These are phyloP conservation scores for Saccharum officinarum DNA, from an alignment of 176 grass and related monocot genomes.

Conservation along the genomic window DNA sequence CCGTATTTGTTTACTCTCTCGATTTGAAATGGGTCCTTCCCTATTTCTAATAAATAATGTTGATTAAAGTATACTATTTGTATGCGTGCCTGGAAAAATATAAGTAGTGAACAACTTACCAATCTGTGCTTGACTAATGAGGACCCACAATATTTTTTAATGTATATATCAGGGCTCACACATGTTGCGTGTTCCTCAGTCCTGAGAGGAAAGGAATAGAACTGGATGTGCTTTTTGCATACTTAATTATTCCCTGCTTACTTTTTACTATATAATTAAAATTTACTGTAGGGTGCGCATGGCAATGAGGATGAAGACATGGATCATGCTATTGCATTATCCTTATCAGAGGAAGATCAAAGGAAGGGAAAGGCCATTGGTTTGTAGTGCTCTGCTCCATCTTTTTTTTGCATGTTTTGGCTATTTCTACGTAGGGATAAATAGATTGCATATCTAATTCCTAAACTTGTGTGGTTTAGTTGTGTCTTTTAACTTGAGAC, in stretches of 20 bases:
- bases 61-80: background rate
- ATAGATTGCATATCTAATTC: background rate
- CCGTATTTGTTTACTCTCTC: constrained; percentile 2
- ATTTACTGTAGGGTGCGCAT: constrained; percentile 37
- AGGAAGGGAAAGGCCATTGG: constrained; percentile 74
- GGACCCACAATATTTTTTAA: background rate
- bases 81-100: background rate
- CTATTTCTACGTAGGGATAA: constrained; percentile 18
- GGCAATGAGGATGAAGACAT: constrained; percentile 65
- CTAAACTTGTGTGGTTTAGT: background rate
- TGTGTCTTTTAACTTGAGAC: background rate
- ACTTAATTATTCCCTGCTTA: constrained; percentile 36
- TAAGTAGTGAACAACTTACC: background rate
- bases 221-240: constrained; percentile 12
- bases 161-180: background rate
- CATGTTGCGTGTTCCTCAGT: constrained; percentile 9
- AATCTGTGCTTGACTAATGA: background rate
- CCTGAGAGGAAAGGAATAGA: background rate
- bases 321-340: constrained; percentile 89
- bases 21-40: constrained; percentile 13
- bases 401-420: constrained; percentile 8
- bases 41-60: constrained; percentile 17
- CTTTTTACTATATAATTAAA: background rate
- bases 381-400: constrained; percentile 43
- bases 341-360: constrained; percentile 73